Base-by-base conservation (phyloP, 257 asterid genomes). In the Cinchona pubescens region DNA sequence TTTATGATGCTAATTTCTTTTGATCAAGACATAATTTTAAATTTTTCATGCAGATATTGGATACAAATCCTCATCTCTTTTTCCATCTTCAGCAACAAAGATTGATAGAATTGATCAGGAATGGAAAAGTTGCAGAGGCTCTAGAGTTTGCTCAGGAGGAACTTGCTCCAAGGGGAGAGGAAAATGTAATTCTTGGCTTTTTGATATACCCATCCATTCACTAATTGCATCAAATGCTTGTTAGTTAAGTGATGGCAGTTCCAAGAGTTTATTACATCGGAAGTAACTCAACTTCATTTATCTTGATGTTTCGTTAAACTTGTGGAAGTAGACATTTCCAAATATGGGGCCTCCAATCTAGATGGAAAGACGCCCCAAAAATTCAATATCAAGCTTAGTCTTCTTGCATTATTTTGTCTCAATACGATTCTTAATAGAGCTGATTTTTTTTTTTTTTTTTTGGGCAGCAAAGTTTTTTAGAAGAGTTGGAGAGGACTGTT, bases 111-210 rank as follows among this genome's bases (percentile, higher is more conserved):
- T 79, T 93, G 84, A 87, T 91, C 69, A 83, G 97, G 60, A 82
- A 89, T 62, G 92, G 91, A 63, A 91, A 89, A 86, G 82, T 90
- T 4, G 90, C 86, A 73, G 96, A 91, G 75, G 98, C 98, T 80
- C 82, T 93, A 83, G 96, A 90, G 78, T 90, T 93, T 83, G 97
- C 97, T 78, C 96, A 87, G 79, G 96, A 91, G 83, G 96, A 93
- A 85, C 97, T 93, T 76, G 97, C 96, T 84, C 96, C 97, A 35
- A 85, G 91, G 83, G 97, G 96, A 71, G 98, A 91, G 85, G 94
- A 91, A 87, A 88, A 93, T 82, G 97, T 93, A 84, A 81, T 71
- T 76, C 71, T 66, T 64, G 23, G 38, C 23, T 1, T 69, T 16
- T 69, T 45, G 15, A 27, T 34, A 7, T 67, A 42, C 25, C 15